phyloP scores from a whole-genome alignment of 2,329 filamentous ascomycete species.

The Penicillium sp. region DNA sequence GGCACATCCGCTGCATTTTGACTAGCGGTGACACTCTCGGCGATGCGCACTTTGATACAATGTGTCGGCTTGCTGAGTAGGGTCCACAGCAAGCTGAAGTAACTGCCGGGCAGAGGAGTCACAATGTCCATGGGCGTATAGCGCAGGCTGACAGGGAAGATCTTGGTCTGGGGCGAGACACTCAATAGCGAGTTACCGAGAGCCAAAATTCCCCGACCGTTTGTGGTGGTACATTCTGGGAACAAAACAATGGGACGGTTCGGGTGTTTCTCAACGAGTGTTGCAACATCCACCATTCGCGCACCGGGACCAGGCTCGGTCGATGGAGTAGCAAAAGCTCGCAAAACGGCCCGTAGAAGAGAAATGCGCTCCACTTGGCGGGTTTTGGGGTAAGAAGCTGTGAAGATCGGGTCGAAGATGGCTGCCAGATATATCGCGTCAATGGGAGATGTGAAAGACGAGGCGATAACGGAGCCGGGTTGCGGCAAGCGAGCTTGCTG shows the following conservation, averaged over 20 bases:
- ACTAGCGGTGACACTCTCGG: slow-evolving; percentile 61
- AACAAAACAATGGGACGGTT: slow-evolving; percentile 80
- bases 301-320: slow-evolving; percentile 49
- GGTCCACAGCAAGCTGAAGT: slow-evolving; percentile 77
- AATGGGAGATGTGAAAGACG: slow-evolving; percentile 88
- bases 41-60: slow-evolving; percentile 87
- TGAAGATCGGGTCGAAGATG: slow-evolving; percentile 96
- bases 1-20: slow-evolving; percentile 25
- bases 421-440: slow-evolving; percentile 92
- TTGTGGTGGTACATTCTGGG: slow-evolving; percentile 91
- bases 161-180: slow-evolving; percentile 66
- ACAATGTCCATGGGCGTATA: slow-evolving; percentile 90
- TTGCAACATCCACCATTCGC: slow-evolving; percentile 61
- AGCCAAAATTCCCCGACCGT: slow-evolving; percentile 84
- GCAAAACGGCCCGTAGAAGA: slow-evolving; percentile 71
- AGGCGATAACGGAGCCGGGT: slow-evolving; percentile 78
- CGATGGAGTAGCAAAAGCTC: slow-evolving; percentile 66
- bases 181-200: slow-evolving; percentile 76
- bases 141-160: slow-evolving; percentile 87
- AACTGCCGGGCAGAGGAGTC: slow-evolving; percentile 78
- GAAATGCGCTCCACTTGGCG: slow-evolving; percentile 74
- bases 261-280: slow-evolving; percentile 68
- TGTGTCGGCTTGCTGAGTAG: slow-evolving; percentile 83
- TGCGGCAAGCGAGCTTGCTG: slow-evolving; percentile 73
- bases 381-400: slow-evolving; percentile 74